A percentile compares a stretch with the other conserved stretches of the same genome.
Conservation (phyloP, 768 basidiomycete genomes). For the Lactarius hengduanensis region DNA sequence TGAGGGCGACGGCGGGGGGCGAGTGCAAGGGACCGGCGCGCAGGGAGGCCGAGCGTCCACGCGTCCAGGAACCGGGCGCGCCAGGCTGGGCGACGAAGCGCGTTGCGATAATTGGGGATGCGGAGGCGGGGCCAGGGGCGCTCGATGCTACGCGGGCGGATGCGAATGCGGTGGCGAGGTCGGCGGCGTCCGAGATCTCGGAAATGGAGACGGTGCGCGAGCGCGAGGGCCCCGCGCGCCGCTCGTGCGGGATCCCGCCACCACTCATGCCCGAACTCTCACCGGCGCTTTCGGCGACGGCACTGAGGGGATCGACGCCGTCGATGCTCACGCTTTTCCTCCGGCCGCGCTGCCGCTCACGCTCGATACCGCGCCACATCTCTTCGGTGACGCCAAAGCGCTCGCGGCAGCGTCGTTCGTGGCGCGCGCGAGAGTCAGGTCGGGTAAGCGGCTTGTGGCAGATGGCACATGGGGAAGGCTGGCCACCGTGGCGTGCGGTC, state of each 20-base stretch:
- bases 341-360: constrained; percentile 23
- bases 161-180: neutral
- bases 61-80: constrained; percentile 11
- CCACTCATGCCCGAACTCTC: constrained; percentile 1
- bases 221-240: constrained; percentile 11
- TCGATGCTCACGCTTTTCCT: constrained; percentile 24
- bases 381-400: constrained; percentile 28
- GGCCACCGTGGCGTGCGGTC: constrained; percentile 22
- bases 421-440: constrained; percentile 24
- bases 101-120: neutral
- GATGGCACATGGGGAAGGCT: constrained; percentile 25
- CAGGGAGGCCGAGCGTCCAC: constrained; percentile 17
- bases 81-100: constrained; percentile 7
- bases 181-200: constrained; percentile 13
- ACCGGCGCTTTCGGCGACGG: neutral
- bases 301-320: neutral
- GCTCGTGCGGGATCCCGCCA: neutral
- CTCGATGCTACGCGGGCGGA: constrained; percentile 13
- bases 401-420: constrained; percentile 27
- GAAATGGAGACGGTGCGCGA: constrained; percentile 22
- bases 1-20: neutral
- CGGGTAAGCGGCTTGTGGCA: constrained; percentile 25
- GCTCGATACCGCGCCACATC: constrained; percentile 26
- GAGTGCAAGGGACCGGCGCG: neutral
- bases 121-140: neutral